Conservation (phyloP, 768 basidiomycete genomes). For the Suillus variegatus region DNA sequence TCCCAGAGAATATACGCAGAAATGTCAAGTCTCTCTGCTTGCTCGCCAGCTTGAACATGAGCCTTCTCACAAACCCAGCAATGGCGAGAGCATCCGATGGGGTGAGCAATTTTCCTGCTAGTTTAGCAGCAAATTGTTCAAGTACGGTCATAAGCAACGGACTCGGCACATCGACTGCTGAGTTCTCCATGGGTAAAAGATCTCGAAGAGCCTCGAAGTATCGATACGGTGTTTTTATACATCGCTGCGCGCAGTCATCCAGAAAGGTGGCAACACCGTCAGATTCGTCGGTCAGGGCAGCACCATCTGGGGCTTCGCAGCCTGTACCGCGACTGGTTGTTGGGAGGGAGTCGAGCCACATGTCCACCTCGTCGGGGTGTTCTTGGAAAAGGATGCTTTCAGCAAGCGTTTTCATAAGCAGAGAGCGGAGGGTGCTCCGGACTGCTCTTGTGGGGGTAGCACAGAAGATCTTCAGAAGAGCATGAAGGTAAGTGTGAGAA, state of each 20-base stretch:
- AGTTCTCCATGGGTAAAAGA: constrained; percentile 23
- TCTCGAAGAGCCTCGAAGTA: constrained; percentile 75
- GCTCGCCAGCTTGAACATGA: constrained; percentile 57
- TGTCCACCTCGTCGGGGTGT: constrained; percentile 63
- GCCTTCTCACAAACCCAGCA: constrained; percentile 60
- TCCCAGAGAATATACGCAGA: constrained; percentile 35
- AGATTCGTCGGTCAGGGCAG: constrained; percentile 54
- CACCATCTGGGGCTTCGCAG: constrained; percentile 51
- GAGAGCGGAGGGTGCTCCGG: constrained; percentile 47
- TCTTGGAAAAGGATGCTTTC: constrained; percentile 81
- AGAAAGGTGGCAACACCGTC: constrained; percentile 65
- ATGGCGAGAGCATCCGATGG: constrained; percentile 67
- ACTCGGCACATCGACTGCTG: constrained; percentile 36
- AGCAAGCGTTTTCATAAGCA: constrained; percentile 68
- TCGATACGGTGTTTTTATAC: constrained; percentile 78
- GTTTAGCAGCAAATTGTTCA: constrained; percentile 75
- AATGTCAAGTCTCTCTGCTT: constrained; percentile 51
- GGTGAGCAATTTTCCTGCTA: constrained; percentile 51
- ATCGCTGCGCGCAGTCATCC: constrained; percentile 85
- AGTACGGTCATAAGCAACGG: constrained; percentile 79
- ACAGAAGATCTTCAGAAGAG: constrained; percentile 68
- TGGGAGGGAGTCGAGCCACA: constrained; percentile 77
- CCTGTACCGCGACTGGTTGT: constrained; percentile 31
- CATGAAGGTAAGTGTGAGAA: constrained; percentile 66
- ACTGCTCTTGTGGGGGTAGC: constrained; percentile 52